Percentiles rank a stretch among this genome's conserved stretches.
Conservation (phyloP, 768 basidiomycete species). For the Hygrocybe coccinea region DNA sequence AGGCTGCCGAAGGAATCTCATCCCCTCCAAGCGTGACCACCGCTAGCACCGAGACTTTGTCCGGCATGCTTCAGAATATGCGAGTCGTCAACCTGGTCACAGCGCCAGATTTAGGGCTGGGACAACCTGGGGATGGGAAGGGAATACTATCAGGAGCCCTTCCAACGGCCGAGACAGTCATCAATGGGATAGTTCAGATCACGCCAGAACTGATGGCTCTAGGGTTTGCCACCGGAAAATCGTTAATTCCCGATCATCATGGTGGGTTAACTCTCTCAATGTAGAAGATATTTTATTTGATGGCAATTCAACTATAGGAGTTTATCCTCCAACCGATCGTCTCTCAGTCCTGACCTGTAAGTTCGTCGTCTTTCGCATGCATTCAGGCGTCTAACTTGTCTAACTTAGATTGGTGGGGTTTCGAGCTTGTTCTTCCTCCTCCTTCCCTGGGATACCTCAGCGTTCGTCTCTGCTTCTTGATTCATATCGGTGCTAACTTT, state of each 20-base stretch:
- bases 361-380: slow-evolving; percentile 20
- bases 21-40: slow-evolving; percentile 38
- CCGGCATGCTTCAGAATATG: slow-evolving; percentile 52
- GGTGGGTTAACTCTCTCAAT: slow-evolving; percentile 31
- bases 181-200: slow-evolving; percentile 62
- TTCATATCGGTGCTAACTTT: neutral
- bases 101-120: slow-evolving; percentile 63
- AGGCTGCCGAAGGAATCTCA: slow-evolving; percentile 10
- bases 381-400: slow-evolving; percentile 4
- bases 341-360: slow-evolving; percentile 76
- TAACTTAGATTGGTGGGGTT: slow-evolving; percentile 81
- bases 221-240: slow-evolving; percentile 68
- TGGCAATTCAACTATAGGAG: slow-evolving; percentile 30
- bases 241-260: slow-evolving; percentile 61
- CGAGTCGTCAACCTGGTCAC: slow-evolving; percentile 56
- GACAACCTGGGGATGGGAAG: slow-evolving; percentile 61
- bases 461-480: slow-evolving; percentile 33
- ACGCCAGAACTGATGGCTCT: slow-evolving; percentile 75
- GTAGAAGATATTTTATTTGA: neutral
- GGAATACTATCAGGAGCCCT: slow-evolving; percentile 72
- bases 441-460: slow-evolving; percentile 58
- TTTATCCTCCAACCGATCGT: slow-evolving; percentile 71
- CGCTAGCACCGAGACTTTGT: slow-evolving; percentile 48
- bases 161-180: slow-evolving; percentile 68
- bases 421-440: slow-evolving; percentile 72